Evolutionary conservation across 2,329 filamentous ascomycete species (phyloP).

Genomic region (Zalaria sp.): DNA sequence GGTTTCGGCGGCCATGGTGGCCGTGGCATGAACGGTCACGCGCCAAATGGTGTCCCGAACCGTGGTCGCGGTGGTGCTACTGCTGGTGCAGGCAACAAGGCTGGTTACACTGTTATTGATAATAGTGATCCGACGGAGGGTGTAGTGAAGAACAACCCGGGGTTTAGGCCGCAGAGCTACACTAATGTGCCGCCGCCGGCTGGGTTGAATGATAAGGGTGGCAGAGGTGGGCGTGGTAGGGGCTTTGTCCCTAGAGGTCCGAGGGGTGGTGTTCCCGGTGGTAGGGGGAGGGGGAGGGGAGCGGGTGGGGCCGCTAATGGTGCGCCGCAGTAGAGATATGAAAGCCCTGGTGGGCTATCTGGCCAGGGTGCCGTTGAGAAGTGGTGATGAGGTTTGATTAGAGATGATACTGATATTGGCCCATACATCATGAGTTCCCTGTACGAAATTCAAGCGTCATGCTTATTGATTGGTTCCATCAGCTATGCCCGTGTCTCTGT

Average conservation of each 20-base stretch:
- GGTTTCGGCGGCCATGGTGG: constrained; percentile 13
- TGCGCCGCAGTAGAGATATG: not conserved
- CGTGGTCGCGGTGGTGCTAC: constrained; percentile 12
- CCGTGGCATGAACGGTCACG: constrained; percentile 17
- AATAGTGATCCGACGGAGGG: constrained; percentile 37
- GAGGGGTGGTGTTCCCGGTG: constrained; percentile 9
- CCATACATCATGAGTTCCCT: too few relatives aligned
- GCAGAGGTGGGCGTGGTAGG: constrained; percentile 16
- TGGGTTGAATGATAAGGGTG: constrained; percentile 33
- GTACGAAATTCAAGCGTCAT: too few relatives aligned
- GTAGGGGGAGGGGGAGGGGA: constrained; percentile 8
- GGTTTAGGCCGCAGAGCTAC: constrained; percentile 41
- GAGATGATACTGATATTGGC: too few relatives aligned
- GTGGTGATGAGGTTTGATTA: too few relatives aligned
- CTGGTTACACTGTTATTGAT: constrained; percentile 33
- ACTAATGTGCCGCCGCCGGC: constrained; percentile 44
- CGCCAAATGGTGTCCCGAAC: constrained; percentile 20
- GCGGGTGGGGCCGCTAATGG: constrained; percentile 5
- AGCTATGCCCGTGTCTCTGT: too few relatives aligned
- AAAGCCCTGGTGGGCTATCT: too few relatives aligned
- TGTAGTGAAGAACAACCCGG: constrained; percentile 40
- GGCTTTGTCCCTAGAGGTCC: constrained; percentile 9
- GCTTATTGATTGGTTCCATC: too few relatives aligned
- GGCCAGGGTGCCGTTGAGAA: too few relatives aligned
- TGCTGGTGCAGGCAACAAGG: constrained; percentile 15